Evolutionary conservation across 495 filamentous ascomycete genomes (phyloP), one percentile per base, ranked within the genome.

Genomic region (Pyronema domesticum): DNA sequence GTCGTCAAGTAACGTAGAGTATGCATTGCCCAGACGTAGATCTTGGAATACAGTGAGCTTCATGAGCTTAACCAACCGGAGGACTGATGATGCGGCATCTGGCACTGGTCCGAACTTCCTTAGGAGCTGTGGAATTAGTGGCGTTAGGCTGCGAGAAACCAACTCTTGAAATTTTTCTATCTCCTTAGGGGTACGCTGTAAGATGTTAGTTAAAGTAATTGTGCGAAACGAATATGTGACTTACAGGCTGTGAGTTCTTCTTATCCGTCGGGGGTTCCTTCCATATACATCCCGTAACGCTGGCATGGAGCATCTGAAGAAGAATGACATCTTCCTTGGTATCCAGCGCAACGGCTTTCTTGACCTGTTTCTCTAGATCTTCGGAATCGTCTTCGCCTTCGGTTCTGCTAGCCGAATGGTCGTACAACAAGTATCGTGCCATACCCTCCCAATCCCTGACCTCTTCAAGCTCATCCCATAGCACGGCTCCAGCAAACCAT

Each of bases 51-150:
- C 78, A 48, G 86, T 82, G 2, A 95, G 74, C 60, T 95, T 83
- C 14, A 98, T 77, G 17, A 82, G 76, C 64, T 87, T 85, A 61
- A 89, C 86, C n/a, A 98, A 72, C 7, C 86, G 80, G 14, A 98
- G 70, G 35, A 95, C 88, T 13, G 81, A 78, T 11, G 86, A 80
- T 1, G 88, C 88, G 10, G 89, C 84, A 60, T 82, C 79, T 7
- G 93, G 83, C n/a, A 83, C 76, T 6, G 86, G 83, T 2, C 91
- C 93, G 57, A 85, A 98, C 61, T 94, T 96, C 60, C 84, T 91
- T 46, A 98, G 69, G 1, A 98, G 76, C 37, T 76, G 80, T 0
- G 91, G 93, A 46, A 95, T 89, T 13, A 84, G 73, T 46, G 73
- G 71, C 14, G 86, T 83, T 37, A 98, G 73, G 51, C 78, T 62